Evolutionary conservation across 257 asterid genomes (phyloP).

Genomic region (Solanum pennellii): DNA sequence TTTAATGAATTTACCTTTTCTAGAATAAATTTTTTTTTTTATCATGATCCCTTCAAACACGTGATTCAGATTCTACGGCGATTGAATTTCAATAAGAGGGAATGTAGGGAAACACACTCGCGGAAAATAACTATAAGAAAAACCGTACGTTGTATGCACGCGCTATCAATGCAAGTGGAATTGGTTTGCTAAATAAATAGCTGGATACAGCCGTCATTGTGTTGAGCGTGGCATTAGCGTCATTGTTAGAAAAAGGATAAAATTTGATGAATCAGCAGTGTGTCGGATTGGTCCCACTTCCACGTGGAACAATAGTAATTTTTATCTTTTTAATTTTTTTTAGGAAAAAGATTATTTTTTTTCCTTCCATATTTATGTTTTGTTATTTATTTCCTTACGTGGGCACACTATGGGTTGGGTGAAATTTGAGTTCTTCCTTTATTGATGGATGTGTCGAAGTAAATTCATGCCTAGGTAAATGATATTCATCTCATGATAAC

Average conservation of each 20-base stretch:
- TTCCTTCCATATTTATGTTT: not conserved
- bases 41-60: not conserved
- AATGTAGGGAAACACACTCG: not conserved
- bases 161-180: not conserved
- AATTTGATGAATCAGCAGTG: not conserved
- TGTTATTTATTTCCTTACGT: not conserved
- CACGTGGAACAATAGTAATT: not conserved
- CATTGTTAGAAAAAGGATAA: not conserved
- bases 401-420: not conserved
- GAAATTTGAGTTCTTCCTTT: not conserved
- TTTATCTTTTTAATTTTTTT: not conserved
- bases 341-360: no score
- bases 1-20: not conserved
- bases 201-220: not conserved
- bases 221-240: not conserved
- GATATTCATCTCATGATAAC: not conserved
- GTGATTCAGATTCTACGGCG: not conserved
- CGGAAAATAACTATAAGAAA: not conserved
- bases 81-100: not conserved
- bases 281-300: not conserved
- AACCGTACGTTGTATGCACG: not conserved
- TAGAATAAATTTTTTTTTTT: not conserved
- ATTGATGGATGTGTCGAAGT: not conserved
- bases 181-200: not conserved
- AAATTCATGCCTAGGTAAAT: not conserved